Evolutionary conservation across 176 grass and related monocot genomes (phyloP).

Genomic region (Paspalum notatum): DNA sequence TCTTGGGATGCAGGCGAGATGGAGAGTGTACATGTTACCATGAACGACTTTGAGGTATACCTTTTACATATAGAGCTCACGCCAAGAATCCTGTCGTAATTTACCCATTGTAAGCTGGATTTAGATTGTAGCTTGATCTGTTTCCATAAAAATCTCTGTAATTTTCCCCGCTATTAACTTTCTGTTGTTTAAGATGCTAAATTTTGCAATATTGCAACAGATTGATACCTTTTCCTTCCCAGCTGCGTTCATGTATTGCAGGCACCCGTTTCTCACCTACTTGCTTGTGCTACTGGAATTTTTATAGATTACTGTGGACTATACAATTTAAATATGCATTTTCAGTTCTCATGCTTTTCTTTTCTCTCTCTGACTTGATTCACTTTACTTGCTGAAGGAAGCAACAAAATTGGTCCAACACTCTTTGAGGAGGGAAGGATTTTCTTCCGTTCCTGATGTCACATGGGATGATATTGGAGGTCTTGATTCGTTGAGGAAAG

Average conservation of each 20-base stretch:
- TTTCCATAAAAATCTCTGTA: background rate
- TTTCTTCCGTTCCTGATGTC: slow-evolving; percentile 90
- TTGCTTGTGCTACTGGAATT: background rate
- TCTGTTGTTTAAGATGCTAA: background rate
- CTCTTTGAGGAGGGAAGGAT: slow-evolving; percentile 93
- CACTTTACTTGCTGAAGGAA: slow-evolving; percentile 54
- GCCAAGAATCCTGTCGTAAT: background rate
- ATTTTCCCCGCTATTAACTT: background rate
- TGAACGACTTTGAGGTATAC: slow-evolving; percentile 84
- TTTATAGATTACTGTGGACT: slow-evolving; percentile 11
- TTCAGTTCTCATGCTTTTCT: too few relatives aligned
- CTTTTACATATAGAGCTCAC: slow-evolving; percentile 1
- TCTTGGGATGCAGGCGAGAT: slow-evolving; percentile 64
- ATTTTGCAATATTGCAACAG: background rate
- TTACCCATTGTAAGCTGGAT: background rate
- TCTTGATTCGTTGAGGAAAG: slow-evolving; percentile 66
- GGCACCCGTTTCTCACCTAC: slow-evolving; percentile 1
- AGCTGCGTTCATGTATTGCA: background rate
- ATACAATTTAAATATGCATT: slow-evolving; percentile 11
- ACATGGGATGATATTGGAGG: slow-evolving; percentile 92
- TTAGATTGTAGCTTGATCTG: background rate
- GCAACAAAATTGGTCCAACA: slow-evolving; percentile 84
- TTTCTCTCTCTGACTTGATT: too few relatives aligned
- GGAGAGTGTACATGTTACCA: slow-evolving; percentile 67
- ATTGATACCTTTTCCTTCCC: slow-evolving; percentile 7